Percentiles rank a stretch among this genome's conserved stretches.
Conservation (phyloP, 139 green algal species). For the Chlorella sp. region DNA sequence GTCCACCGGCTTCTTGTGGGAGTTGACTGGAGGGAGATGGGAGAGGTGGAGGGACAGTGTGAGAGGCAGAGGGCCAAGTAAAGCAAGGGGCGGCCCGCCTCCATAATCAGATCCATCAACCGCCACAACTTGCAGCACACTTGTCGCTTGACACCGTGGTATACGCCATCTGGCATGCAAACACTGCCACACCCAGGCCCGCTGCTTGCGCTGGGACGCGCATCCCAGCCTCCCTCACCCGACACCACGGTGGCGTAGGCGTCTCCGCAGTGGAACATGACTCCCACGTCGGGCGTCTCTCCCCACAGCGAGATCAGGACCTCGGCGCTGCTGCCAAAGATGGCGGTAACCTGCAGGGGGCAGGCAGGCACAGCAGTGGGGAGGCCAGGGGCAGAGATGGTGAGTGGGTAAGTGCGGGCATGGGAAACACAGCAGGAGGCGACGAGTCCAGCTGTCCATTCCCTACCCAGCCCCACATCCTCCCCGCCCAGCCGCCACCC, state of each 20-base stretch:
- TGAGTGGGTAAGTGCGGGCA: background rate
- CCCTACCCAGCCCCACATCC: too few species aligned
- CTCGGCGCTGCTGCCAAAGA: constrained; percentile 78
- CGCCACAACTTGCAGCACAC: too few species aligned
- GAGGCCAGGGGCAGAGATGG: background rate
- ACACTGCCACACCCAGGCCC: too few species aligned
- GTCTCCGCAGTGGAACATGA: constrained; percentile 77
- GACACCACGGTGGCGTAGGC: constrained; percentile 78
- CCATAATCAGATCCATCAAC: too few species aligned
- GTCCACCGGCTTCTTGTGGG: constrained; percentile 18
- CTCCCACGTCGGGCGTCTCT: constrained; percentile 61
- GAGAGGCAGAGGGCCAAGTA: background rate
- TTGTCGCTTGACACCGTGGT: too few species aligned
- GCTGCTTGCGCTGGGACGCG: too few species aligned
- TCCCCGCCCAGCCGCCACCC: background rate
- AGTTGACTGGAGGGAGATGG: constrained; percentile 2
- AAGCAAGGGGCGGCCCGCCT: too few species aligned
- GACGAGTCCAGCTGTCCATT: too few species aligned
- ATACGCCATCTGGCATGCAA: too few species aligned
- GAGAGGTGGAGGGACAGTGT: background rate
- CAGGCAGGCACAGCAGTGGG: background rate
- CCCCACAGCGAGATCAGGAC: constrained; percentile 79
- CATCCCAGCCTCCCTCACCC: background rate
- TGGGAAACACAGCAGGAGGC: background rate
- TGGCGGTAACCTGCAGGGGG: constrained; percentile 69